A percentile compares a stretch with the other conserved stretches of the same genome.
Conservation (phyloP, 495 filamentous ascomycete species). For the Choiromyces venosus region DNA sequence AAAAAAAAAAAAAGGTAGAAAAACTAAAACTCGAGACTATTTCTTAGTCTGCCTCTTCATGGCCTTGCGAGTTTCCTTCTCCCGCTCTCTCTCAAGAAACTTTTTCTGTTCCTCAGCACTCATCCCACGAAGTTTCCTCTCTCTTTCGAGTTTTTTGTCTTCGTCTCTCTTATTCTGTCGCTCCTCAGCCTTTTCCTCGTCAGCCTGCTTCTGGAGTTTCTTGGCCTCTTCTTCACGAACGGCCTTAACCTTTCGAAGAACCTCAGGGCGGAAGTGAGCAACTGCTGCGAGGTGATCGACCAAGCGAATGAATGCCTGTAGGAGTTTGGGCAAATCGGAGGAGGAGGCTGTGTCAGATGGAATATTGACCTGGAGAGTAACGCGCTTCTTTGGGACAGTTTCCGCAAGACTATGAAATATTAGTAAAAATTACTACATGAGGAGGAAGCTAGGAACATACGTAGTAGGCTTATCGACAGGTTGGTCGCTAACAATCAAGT, state of each 20-base stretch:
- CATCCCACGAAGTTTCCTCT: slow-evolving; percentile 71
- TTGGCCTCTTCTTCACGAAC: slow-evolving; percentile 76
- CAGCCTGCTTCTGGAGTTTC: slow-evolving; percentile 71
- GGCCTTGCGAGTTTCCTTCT: slow-evolving; percentile 68
- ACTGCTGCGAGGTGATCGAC: slow-evolving; percentile 68
- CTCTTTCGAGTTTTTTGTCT: slow-evolving; percentile 88
- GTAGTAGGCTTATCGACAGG: slow-evolving; percentile 82
- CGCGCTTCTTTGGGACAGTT: slow-evolving; percentile 74
- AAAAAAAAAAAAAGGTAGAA: slow-evolving; percentile 1
- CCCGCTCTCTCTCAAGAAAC: slow-evolving; percentile 83
- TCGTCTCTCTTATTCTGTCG: slow-evolving; percentile 69
- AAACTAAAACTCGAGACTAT: neutral
- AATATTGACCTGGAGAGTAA: slow-evolving; percentile 69
- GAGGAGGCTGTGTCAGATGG: slow-evolving; percentile 61
- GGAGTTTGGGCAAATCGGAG: slow-evolving; percentile 65
- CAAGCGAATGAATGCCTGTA: slow-evolving; percentile 76
- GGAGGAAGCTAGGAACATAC: slow-evolving; percentile 50
- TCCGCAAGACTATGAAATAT: slow-evolving; percentile 67
- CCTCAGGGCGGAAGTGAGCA: slow-evolving; percentile 85
- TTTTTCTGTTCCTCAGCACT: slow-evolving; percentile 92
- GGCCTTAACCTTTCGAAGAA: slow-evolving; percentile 71
- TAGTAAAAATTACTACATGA: slow-evolving; percentile 26
- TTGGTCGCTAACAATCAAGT: slow-evolving; percentile 83
- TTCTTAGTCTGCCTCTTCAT: slow-evolving; percentile 58
- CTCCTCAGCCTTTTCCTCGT: slow-evolving; percentile 95